Evolutionary conservation across 2,329 filamentous ascomycete species (phyloP), one percentile per base, ranked within the genome.

Genomic region (Epichloe scottii): DNA sequence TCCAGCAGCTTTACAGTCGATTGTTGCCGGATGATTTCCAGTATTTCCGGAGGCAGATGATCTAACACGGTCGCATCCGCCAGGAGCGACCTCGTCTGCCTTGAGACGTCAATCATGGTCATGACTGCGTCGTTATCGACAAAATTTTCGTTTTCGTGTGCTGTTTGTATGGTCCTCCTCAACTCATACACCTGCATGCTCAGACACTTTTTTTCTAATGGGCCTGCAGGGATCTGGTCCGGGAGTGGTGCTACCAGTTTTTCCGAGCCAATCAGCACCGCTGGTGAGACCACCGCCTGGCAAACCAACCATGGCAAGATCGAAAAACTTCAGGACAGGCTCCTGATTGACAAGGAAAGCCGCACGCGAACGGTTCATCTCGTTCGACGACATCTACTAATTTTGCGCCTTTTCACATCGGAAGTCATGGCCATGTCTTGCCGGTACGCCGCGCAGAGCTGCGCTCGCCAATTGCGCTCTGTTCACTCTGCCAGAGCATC

Each of bases 1-100:
- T 88, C 79, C 40, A 94, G 77, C 66, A 89, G 83, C 62, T 78
- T 76, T 58, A 77, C 74, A 62, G 82, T 77, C 53, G 76, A 75
- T 62, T 80, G 75, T 61, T 79, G 71, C 63, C 76, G 77, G 65
- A 93, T 78, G 57, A 84, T 73, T 60, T 79, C 73, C 57, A 84
- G 71, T 63, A 93, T 72, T 70, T 89, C 86, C 58, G 73, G 68
- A 40, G 89, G 86, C 58, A 95, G 64, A 63, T 82, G 71, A 55
- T 74, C 67, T 58, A 84, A 66, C 54, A 74, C 69, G 60, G 67
- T 67, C 66, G 71, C 64, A 58, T 83, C 76, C 59, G 69, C 67
- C 51, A 84, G 69, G 64, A 81, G 71, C 70, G 73, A 74, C 69
- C 72, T 68, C 66, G 71, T 73, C 68, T 77, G 74, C 62, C 66